Conservation (phyloP, 2,329 filamentous ascomycete genomes). For the Keithomyces neogunnii region DNA sequence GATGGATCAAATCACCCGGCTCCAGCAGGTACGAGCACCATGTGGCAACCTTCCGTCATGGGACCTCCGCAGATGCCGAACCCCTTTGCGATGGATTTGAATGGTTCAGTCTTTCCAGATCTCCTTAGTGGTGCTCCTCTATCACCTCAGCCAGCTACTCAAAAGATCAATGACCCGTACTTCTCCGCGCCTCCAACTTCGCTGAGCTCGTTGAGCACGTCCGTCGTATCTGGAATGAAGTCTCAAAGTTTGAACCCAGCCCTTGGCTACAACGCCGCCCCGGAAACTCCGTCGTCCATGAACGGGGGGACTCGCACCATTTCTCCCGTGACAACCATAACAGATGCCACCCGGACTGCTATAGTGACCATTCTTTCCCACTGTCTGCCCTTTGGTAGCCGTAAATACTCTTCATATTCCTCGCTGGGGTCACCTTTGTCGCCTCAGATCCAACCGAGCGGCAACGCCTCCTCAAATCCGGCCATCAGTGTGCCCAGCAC, state of each 20-base stretch:
- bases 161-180: slow-evolving; percentile 64
- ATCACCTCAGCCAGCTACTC: slow-evolving; percentile 66
- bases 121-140: slow-evolving; percentile 63
- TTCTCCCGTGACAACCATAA: slow-evolving; percentile 55
- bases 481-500: slow-evolving; percentile 65
- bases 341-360: slow-evolving; percentile 54
- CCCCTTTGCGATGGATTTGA: slow-evolving; percentile 68
- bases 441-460: slow-evolving; percentile 38
- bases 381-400: slow-evolving; percentile 45
- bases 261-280: slow-evolving; percentile 55
- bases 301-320: slow-evolving; percentile 53
- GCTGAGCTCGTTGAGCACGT: slow-evolving; percentile 65
- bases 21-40: slow-evolving; percentile 43
- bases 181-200: slow-evolving; percentile 72
- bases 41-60: slow-evolving; percentile 65
- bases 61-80: slow-evolving; percentile 59
- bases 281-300: slow-evolving; percentile 66
- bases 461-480: slow-evolving; percentile 41
- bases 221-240: slow-evolving; percentile 57
- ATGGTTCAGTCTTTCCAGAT: slow-evolving; percentile 67
- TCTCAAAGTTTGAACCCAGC: slow-evolving; percentile 55
- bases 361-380: slow-evolving; percentile 53
- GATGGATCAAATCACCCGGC: slow-evolving; percentile 66
- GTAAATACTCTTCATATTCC: slow-evolving; percentile 58
- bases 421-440: slow-evolving; percentile 47